Base-by-base conservation (phyloP, 2,329 filamentous ascomycete genomes). In the Talaromyces islandicus region DNA sequence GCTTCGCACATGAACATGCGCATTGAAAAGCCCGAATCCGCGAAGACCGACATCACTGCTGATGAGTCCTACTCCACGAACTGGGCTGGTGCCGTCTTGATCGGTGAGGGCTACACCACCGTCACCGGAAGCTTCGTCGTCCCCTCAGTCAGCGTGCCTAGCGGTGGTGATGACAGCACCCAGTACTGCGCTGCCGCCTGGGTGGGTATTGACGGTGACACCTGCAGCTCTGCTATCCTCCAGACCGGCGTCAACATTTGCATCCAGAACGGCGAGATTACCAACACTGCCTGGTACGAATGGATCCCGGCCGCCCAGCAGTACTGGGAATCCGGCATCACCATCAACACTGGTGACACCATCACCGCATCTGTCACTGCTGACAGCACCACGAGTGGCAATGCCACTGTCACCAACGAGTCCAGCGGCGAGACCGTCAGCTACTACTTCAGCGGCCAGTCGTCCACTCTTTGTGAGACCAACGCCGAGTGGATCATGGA, bases 401-500 rank as follows among this genome's bases (percentile, higher is more conserved):
- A 74, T 4, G 78, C 79, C 17, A 74, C 71, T 32, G 73, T 84
- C 57, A 73, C 82, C 64, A 86, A 86, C 70, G 65, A 77, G 64
- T 78, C 74, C 12, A 85, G 77, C 2, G 83, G 83, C 56, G 68
- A 82, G 67, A 77, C 67, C 4, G 83, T 82, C 32, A 77, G 77
- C 12, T 80, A 87, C 71, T 77, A 73, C 4, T 80, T 86, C 70
- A 73, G 66, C 48, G 75, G 48, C 17, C 52, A 56, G 46, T 54
- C 51, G 17, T 30, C 67, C n/a, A 72, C 68, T 2, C 77, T 86
- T 21, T 82, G 79, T 66, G 76, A 83, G 67, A 79, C 79, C 65
- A 85, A 85, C 63, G 84, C 83, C 14, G 84, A 87, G 68, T 87
- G 84, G 83, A 86, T 87, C 65, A 83, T 86, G n/a, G 84, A 86